Base-by-base conservation (phyloP, 148 eudicot genomes). In the Chenopodium album region DNA sequence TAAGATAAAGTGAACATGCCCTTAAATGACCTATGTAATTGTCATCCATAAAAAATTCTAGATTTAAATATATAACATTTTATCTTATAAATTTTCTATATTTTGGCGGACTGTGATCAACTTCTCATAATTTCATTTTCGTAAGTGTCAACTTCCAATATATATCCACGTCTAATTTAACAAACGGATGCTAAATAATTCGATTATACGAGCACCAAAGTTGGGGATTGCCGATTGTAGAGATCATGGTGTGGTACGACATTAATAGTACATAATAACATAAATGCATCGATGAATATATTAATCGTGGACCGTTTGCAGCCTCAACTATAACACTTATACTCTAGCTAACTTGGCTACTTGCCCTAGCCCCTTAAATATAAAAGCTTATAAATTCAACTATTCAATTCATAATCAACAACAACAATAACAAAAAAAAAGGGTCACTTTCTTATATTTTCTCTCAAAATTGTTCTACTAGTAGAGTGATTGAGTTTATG, bases 261-360 rank as follows among this genome's bases (percentile, higher is more conserved):
- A 48, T 2, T 50, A 41, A 17, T 73, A 34, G 16, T n/a, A 10
- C 19, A 62, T 34, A 28, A 52, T 41, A 76, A 28, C 66, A 65
- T 81, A 66, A 81, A 81, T 41, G 83, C 78, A 75, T 29, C 16
- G 16, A 20, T 60, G 59, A 48, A 71, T 80, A 76, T 19, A 28
- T 17, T 74, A 65, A 22, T 75, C 75, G 83, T 81, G 83, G 83
- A 75, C 26, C 17, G 10, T 48, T 75, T 52, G 52, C 17, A 66
- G 23, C 83, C 83, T 81, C 67, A 74, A 60, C 48, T 17, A 65
- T 63, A 14, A 23, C 60, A 20, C 29, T 26, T 37, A 81, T 73
- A 73, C 82, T 54, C 48, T 73, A 6, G 13, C 67, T 56, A 50
- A 20, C 62, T 17, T 56, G 62, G 62, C 62, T 19, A 56, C 64